Evolutionary conservation across 2,329 filamentous ascomycete genomes (phyloP).

Genomic region (Curvularia spicifera): DNA sequence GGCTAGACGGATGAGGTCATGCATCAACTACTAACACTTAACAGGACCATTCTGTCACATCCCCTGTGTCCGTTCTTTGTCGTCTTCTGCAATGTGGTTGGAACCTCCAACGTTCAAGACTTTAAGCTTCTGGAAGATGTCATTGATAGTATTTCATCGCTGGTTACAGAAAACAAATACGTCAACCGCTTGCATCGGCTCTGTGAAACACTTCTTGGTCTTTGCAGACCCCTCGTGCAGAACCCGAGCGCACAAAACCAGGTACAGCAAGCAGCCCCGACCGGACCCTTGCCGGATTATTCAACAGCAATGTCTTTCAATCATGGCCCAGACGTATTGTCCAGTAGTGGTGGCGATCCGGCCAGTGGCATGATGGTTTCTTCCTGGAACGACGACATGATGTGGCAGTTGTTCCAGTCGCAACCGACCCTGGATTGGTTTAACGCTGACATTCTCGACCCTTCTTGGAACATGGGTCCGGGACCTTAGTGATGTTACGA

Average conservation of each 20-base stretch:
- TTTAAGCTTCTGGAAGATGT: slow-evolving; percentile 43
- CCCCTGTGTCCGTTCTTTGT: slow-evolving; percentile 46
- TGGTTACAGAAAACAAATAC: slow-evolving; percentile 41
- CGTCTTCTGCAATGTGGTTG: slow-evolving; percentile 48
- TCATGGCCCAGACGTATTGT: slow-evolving; percentile 2
- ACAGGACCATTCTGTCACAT: slow-evolving; percentile 45
- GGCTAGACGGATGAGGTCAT: not conserved
- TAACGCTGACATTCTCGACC: slow-evolving; percentile 42
- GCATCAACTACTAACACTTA: slow-evolving; percentile 11
- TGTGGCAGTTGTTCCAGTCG: slow-evolving; percentile 44
- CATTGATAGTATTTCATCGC: slow-evolving; percentile 34
- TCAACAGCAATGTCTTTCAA: slow-evolving; percentile 2
- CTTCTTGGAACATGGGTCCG: slow-evolving; percentile 29
- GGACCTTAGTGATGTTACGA: slow-evolving; percentile 15
- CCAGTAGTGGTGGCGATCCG: slow-evolving; percentile 2
- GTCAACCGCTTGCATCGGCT: slow-evolving; percentile 38
- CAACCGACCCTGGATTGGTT: slow-evolving; percentile 47
- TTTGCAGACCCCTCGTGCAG: slow-evolving; percentile 41
- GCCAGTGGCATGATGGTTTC: slow-evolving; percentile 21
- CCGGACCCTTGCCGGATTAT: not conserved
- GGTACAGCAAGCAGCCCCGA: not conserved
- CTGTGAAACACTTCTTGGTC: slow-evolving; percentile 36
- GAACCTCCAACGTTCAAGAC: slow-evolving; percentile 39
- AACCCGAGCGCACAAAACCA: not conserved
- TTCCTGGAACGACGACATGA: slow-evolving; percentile 44